phyloP scores from a whole-genome alignment of 352 stramenopile genomes.

The Phytophthora pluvialis region DNA sequence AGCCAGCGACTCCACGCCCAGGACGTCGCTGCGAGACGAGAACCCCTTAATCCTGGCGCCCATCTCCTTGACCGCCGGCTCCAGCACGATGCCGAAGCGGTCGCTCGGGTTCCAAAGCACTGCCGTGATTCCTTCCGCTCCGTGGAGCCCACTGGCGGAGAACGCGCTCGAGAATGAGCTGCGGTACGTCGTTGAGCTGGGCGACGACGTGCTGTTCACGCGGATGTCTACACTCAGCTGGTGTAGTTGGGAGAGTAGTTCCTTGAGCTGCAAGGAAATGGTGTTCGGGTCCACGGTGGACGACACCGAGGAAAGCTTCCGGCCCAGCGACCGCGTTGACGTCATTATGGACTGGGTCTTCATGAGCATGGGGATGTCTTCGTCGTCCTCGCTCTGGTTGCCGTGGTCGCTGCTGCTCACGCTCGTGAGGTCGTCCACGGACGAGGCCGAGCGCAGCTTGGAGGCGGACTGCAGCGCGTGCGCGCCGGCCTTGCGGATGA shows the following conservation, averaged over 20 bases:
- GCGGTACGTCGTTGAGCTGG: conserved; percentile 58
- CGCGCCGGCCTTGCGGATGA: conserved; percentile 68
- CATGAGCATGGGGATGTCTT: conserved; percentile 39
- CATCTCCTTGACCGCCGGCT: conserved; percentile 49
- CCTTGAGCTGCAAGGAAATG: conserved; percentile 72
- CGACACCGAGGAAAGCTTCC: conserved; percentile 35
- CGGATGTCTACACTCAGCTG: conserved; percentile 76
- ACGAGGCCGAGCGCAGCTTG: conserved; percentile 44
- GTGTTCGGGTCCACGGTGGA: conserved; percentile 52
- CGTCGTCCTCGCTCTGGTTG: conserved; percentile 38
- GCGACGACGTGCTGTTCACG: conserved; percentile 53
- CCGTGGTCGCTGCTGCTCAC: conserved; percentile 25
- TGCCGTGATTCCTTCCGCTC: conserved; percentile 37
- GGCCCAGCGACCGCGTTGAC: conserved; percentile 46
- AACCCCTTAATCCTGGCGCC: conserved; percentile 76
- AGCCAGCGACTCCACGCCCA: conserved; percentile 68
- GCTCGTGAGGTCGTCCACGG: conserved; percentile 39
- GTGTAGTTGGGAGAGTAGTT: conserved; percentile 74
- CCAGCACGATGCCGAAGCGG: conserved; percentile 73
- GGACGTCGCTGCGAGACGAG: conserved; percentile 64
- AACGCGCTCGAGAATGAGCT: conserved; percentile 79
- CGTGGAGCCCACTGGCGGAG: conserved; percentile 36
- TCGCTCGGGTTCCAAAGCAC: conserved; percentile 82
- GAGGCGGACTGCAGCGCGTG: conserved; percentile 40
- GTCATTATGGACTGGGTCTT: conserved; percentile 62